Evolutionary conservation across 371 early-diverging fungal genomes (phyloP), one percentile per base, ranked within the genome.

Genomic region (Mucor plumbeus): DNA sequence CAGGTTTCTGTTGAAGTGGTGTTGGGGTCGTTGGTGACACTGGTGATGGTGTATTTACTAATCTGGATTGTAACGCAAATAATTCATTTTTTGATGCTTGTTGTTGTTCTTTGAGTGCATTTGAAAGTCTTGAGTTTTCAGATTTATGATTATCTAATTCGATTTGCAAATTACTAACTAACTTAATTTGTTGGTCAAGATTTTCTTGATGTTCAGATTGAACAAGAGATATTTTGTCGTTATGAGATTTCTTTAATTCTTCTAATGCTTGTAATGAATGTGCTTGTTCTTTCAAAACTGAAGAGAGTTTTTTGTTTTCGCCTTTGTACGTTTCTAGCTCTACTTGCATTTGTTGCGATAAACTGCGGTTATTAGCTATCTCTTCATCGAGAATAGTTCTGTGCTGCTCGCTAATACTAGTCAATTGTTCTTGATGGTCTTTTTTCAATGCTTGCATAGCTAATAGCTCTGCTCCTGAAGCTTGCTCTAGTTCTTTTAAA

Each of bases 181-280:
- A 11, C 17, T 50, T n/a, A 4, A 58, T 19, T 58, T 58, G 33
- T 7, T 58, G 11, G 13, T 41, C 13, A 40, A 59, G 5, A 13
- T 41, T 5, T 26, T 41, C 7, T 14, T 59, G 10, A 11, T 41
- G 43, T 15, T 39, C 31, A 41, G 31, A 39, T 7, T 41, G 3
- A 10, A 64, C 7, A 9, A 19, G 40, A 41, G 35, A 31, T 13
- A 50, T 19, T 40, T 59, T n/a, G 13, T 43, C 61, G 19, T 9
- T 31, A 61, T 54, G 61, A 7, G 17, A 33, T 19, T 59, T 40
- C n/a, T 64, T 56, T 19, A 56, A 7, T 8, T 54, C 55, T 43
- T 55, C 43, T 3, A 59, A 38, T 15, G 36, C 21, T 43, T 60
- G 40, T 17, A 66, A 35, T 15, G 54, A 26, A 26, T 61, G 41